Evolutionary conservation across 2,329 filamentous ascomycete genomes (phyloP).

Genomic region (Apiospora hydei): DNA sequence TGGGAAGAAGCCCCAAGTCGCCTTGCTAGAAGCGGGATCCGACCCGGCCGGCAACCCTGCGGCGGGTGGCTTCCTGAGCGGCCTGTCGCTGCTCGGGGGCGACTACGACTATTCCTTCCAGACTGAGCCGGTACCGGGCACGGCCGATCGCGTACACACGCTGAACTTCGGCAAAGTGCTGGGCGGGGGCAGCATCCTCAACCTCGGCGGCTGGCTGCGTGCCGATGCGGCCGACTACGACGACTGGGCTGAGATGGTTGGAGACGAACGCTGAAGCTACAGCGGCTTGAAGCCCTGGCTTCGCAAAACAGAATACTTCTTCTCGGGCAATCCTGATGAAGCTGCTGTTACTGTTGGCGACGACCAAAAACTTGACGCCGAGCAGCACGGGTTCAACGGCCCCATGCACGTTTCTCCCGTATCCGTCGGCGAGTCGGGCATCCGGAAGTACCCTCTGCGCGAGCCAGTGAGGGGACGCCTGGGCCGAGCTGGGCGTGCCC

Average conservation of each 20-base stretch:
- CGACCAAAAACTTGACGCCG: too few species aligned
- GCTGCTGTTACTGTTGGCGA: constrained; percentile 27
- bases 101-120: background rate
- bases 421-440: constrained; percentile 30
- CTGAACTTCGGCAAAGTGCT: constrained; percentile 43
- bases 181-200: constrained; percentile 46
- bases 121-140: background rate
- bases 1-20: background rate
- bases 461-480: constrained; percentile 45
- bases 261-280: constrained; percentile 49
- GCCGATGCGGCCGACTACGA: constrained; percentile 33
- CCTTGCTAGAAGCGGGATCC: background rate
- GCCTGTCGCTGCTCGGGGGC: background rate
- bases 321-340: constrained; percentile 36
- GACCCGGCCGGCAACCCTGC: background rate
- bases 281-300: constrained; percentile 56
- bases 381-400: constrained; percentile 47
- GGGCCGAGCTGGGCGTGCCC: constrained; percentile 47
- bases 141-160: constrained; percentile 28
- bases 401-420: constrained; percentile 11
- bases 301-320: constrained; percentile 45
- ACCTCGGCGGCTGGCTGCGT: constrained; percentile 40
- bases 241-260: constrained; percentile 32
- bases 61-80: background rate
- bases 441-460: constrained; percentile 48